A percentile compares a stretch with the other conserved stretches of the same genome.
Evolutionary conservation across 2,329 filamentous ascomycete species (phyloP).

Genomic region (Exophiala bonariae): DNA sequence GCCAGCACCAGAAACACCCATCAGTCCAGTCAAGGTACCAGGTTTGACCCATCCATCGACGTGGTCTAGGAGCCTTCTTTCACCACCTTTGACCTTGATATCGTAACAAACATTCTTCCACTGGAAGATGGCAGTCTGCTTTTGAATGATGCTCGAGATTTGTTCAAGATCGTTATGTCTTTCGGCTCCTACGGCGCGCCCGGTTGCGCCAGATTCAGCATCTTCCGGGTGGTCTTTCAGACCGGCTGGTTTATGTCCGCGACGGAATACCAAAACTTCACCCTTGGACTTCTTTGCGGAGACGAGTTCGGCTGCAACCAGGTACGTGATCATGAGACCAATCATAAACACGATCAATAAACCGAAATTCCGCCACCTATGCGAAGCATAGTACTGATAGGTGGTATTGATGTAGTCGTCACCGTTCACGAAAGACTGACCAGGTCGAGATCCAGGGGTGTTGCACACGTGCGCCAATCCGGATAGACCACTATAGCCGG

Average conservation of each 20-base stretch:
- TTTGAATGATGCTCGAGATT: constrained; percentile 50
- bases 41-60: constrained; percentile 94
- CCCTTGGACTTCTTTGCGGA: constrained; percentile 40
- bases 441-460: constrained; percentile 60
- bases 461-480: constrained; percentile 81
- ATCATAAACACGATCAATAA: constrained; percentile 66
- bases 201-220: constrained; percentile 29
- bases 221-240: constrained; percentile 23
- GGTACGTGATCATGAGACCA: constrained; percentile 50
- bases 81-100: constrained; percentile 75
- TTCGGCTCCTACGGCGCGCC: constrained; percentile 31
- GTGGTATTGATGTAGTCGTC: constrained; percentile 57
- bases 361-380: constrained; percentile 69
- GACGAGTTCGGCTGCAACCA: constrained; percentile 30
- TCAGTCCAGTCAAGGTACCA: constrained; percentile 82
- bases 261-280: constrained; percentile 35
- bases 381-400: constrained; percentile 58
- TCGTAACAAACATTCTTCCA: constrained; percentile 85
- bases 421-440: constrained; percentile 55
- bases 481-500: constrained; percentile 65
- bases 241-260: constrained; percentile 25
- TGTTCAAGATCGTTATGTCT: constrained; percentile 27
- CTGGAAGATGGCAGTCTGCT: constrained; percentile 76
- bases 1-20: constrained; percentile 89
- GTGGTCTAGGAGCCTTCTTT: constrained; percentile 74